phyloP scores from a whole-genome alignment of 805 yeast genomes.

The Wickerhamiella galacta region DNA sequence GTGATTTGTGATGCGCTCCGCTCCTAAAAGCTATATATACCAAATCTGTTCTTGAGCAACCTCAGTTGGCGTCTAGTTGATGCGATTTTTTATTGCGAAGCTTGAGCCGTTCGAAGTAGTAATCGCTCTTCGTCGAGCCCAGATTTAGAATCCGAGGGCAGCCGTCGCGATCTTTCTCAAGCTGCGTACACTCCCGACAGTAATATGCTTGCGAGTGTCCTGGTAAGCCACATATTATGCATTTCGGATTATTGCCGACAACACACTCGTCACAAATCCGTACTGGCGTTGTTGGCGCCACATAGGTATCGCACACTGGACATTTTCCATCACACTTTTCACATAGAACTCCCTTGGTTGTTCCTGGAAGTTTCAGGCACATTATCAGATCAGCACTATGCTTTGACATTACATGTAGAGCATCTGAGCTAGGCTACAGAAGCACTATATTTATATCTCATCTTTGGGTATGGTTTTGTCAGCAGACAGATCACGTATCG shows the following conservation, averaged over 20 bases:
- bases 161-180: conserved; percentile 77
- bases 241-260: conserved; percentile 48
- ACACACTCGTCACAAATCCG: conserved; percentile 77
- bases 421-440: neutral
- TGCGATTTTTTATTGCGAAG: too few species aligned
- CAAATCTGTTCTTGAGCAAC: too few species aligned
- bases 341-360: conserved; percentile 52
- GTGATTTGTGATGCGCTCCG: too few species aligned
- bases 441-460: too few species aligned
- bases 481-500: too few species aligned
- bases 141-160: conserved; percentile 74
- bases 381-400: conserved; percentile 74
- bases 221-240: conserved; percentile 59
- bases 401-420: conserved; percentile 46
- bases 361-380: conserved; percentile 78
- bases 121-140: conserved; percentile 34
- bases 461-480: too few species aligned
- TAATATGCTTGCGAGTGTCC: conserved; percentile 62
- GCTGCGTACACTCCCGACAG: conserved; percentile 67
- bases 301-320: conserved; percentile 77
- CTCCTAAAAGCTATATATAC: too few species aligned
- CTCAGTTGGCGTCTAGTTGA: too few species aligned
- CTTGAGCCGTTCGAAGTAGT: neutral
- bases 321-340: conserved; percentile 82
- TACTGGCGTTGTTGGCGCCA: conserved; percentile 49